These are phyloP conservation scores for Rozella allomycis DNA, from an alignment of 371 early-diverging fungal species.

Conservation along the genomic window DNA sequence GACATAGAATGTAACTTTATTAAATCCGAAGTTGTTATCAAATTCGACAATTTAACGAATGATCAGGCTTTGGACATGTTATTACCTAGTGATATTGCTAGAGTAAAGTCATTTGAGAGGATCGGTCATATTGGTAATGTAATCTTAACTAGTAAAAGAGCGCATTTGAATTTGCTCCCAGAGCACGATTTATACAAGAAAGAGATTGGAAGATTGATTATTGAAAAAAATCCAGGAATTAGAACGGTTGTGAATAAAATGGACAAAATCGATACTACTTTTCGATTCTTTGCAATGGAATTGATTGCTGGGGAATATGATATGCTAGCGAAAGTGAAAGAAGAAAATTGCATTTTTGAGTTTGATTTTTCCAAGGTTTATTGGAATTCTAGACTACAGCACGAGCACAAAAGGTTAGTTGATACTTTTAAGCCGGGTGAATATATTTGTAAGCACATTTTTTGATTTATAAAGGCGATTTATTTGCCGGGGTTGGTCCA, in stretches of 20 bases:
- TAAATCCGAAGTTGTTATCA: background rate
- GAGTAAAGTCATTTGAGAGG: background rate
- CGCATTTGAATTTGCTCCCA: conserved; percentile 85
- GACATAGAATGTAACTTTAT: no score
- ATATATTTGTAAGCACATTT: conserved; percentile 33
- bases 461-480: conserved; percentile 44
- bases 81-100: background rate
- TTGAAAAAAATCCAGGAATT: conserved; percentile 64
- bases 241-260: conserved; percentile 87
- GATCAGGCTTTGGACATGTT: background rate
- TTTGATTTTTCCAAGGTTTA: conserved; percentile 95
- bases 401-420: conserved; percentile 81
- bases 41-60: background rate
- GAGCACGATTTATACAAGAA: conserved; percentile 67
- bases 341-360: conserved; percentile 68
- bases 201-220: conserved; percentile 74
- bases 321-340: conserved; percentile 67
- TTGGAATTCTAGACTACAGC: conserved; percentile 95
- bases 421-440: conserved; percentile 44
- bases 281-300: conserved; percentile 90
- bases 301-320: conserved; percentile 70
- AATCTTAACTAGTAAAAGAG: conserved; percentile 10
- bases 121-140: conserved; percentile 1
- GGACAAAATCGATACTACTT: conserved; percentile 79
- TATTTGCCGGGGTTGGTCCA: conserved; percentile 95